Percentiles rank a stretch among this genome's conserved stretches.
phyloP scores from a whole-genome alignment of 768 basidiomycete genomes.

The Suillus cothurnatus region DNA sequence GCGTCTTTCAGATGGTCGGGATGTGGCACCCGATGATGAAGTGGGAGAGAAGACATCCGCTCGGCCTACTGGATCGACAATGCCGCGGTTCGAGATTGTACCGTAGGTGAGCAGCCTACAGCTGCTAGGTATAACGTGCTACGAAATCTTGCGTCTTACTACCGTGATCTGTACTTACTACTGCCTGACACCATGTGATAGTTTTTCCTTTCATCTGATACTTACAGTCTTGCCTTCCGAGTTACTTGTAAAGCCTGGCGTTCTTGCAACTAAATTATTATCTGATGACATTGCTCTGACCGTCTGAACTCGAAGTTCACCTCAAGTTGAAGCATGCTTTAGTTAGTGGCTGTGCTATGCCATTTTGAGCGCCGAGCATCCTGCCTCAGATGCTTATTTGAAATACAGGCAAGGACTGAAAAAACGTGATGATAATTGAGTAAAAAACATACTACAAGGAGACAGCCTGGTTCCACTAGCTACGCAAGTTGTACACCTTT shows the following conservation, averaged over 20 bases:
- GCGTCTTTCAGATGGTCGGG: neutral
- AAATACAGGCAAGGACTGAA: neutral
- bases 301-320: too few species aligned
- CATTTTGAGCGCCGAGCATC: neutral
- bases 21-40: neutral
- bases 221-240: too few species aligned
- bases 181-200: too few species aligned
- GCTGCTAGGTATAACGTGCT: neutral
- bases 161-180: too few species aligned
- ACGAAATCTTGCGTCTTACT: neutral
- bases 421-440: neutral
- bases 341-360: neutral
- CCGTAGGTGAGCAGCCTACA: neutral
- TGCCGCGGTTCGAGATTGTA: neutral
- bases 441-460: neutral
- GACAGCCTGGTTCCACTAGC: constrained; percentile 4
- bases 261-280: too few species aligned
- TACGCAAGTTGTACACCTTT: constrained; percentile 45
- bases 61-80: neutral
- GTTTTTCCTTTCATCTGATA: too few species aligned
- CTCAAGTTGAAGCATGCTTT: too few species aligned
- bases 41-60: neutral
- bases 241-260: too few species aligned
- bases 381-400: neutral
- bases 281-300: too few species aligned